Evolutionary conservation across 768 basidiomycete genomes (phyloP).

Genomic region (Boletus eberwhitei): DNA sequence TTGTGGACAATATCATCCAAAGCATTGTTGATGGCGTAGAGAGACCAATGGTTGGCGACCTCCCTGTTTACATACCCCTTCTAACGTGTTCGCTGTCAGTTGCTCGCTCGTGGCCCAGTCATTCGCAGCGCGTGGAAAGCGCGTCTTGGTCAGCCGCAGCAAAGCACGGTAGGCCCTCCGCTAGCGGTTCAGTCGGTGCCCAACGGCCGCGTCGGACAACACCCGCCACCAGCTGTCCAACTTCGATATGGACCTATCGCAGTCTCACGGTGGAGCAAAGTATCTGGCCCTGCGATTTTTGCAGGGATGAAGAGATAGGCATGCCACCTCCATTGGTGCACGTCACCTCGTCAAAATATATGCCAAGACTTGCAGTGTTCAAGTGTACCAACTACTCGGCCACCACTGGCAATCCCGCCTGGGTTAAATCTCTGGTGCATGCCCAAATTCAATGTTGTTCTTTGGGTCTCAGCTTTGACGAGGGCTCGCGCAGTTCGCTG

Average conservation of each 20-base stretch:
- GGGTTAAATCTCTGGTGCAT: conserved; percentile 4
- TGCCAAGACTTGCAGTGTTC: conserved; percentile 4
- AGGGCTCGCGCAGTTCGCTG: neutral
- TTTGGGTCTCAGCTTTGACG: conserved; percentile 4
- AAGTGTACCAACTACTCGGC: conserved; percentile 4
- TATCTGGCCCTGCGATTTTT: conserved; percentile 57
- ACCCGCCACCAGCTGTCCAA: conserved; percentile 16
- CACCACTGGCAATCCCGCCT: neutral
- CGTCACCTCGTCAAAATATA: neutral
- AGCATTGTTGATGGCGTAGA: conserved; percentile 95
- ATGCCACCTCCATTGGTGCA: neutral
- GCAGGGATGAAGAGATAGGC: conserved; percentile 66
- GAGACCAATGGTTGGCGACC: conserved; percentile 65
- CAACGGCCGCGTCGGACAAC: conserved; percentile 25
- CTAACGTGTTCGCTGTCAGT: conserved; percentile 40
- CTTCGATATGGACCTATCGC: conserved; percentile 63
- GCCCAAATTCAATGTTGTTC: conserved; percentile 2
- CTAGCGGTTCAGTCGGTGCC: conserved; percentile 16
- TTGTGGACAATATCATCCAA: conserved; percentile 85
- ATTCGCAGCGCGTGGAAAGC: conserved; percentile 77
- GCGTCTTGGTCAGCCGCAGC: conserved; percentile 44
- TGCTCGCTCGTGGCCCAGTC: conserved; percentile 57
- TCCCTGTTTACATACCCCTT: conserved; percentile 2
- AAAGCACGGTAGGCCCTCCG: conserved; percentile 19
- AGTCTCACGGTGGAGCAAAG: conserved; percentile 68